These are phyloP conservation scores for Asclepias syriaca DNA, from an alignment of 257 asterid genomes.

Conservation along the genomic window DNA sequence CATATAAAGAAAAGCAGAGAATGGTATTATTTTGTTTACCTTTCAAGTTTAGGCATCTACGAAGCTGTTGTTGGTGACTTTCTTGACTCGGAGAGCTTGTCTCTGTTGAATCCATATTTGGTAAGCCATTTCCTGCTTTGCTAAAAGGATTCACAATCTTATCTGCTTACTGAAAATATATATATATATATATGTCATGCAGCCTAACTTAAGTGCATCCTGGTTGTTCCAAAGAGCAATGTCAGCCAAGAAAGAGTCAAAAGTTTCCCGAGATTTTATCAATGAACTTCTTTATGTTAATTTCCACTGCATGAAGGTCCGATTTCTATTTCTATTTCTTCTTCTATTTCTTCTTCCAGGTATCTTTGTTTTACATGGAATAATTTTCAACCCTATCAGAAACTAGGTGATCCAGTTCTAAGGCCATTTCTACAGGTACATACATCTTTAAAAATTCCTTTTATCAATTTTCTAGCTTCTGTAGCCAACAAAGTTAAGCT, in stretches of 20 bases:
- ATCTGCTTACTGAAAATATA: slow-evolving; percentile 4
- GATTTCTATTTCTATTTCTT: background rate
- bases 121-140: slow-evolving; percentile 30
- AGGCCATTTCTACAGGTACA: slow-evolving; percentile 96
- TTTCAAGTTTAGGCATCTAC: slow-evolving; percentile 50
- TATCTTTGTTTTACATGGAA: background rate
- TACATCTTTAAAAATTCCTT: background rate
- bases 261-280: slow-evolving; percentile 63
- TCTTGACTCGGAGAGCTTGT: slow-evolving; percentile 67
- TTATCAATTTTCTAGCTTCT: background rate
- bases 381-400: slow-evolving; percentile 29
- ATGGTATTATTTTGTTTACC: background rate
- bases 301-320: slow-evolving; percentile 91
- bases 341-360: no score
- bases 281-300: slow-evolving; percentile 80
- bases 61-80: slow-evolving; percentile 67
- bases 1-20: background rate
- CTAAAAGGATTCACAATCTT: background rate
- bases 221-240: slow-evolving; percentile 98
- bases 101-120: slow-evolving; percentile 86
- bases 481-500: slow-evolving; percentile 8
- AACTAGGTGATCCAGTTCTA: slow-evolving; percentile 91
- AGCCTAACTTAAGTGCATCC: slow-evolving; percentile 93
- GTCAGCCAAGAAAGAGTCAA: slow-evolving; percentile 74
- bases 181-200: slow-evolving; percentile 14